These are phyloP conservation scores for Triticum dicoccoides DNA, from an alignment of 176 grass and related monocot species.

Conservation along the genomic window DNA sequence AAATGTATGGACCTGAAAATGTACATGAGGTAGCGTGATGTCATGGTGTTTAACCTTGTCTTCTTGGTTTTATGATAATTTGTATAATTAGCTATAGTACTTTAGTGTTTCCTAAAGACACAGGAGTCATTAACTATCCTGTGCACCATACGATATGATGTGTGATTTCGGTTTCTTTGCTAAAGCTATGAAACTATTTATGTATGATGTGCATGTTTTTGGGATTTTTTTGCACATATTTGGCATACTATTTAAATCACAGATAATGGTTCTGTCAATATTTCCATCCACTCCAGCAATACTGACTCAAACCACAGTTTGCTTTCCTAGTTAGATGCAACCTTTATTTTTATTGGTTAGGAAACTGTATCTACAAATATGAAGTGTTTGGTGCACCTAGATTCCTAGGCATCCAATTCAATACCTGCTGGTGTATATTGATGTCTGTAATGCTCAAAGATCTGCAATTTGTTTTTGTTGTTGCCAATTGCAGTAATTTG, in stretches of 20 bases:
- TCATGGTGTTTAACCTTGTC: background rate
- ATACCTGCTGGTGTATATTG: background rate
- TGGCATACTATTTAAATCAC: background rate
- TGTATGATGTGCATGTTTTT: background rate
- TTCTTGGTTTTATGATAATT: background rate
- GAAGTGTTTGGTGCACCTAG: background rate
- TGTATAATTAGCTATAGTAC: background rate
- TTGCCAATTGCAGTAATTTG: constrained; percentile 6
- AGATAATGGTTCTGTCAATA: background rate
- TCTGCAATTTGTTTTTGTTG: background rate
- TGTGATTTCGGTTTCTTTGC: background rate
- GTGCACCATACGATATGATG: background rate
- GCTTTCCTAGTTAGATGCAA: constrained; percentile 1
- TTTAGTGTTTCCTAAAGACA: constrained; percentile 2
- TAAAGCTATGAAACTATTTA: background rate
- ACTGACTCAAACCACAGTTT: background rate
- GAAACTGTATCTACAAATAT: background rate
- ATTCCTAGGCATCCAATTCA: background rate
- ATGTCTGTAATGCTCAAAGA: background rate
- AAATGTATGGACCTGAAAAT: background rate
- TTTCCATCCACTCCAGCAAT: constrained; percentile 2
- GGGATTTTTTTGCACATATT: background rate
- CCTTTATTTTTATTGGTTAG: background rate
- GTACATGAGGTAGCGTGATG: constrained; percentile 6
- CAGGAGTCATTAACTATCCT: background rate